Conservation (phyloP, 768 basidiomycete species). For the Phaeotremella skinneri region DNA sequence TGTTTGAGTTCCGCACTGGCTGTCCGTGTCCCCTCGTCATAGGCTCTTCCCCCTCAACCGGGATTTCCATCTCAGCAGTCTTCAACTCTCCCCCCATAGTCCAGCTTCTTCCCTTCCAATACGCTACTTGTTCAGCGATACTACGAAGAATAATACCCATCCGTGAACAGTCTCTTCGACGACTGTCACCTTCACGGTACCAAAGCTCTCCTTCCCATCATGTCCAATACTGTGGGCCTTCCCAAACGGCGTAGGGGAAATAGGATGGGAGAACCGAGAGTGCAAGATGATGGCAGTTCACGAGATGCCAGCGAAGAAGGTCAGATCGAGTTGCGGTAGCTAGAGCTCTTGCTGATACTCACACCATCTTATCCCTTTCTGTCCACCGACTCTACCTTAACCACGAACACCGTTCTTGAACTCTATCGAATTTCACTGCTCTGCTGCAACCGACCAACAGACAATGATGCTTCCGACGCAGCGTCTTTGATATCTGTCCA, state of each 20-base stretch:
- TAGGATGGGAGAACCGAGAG: slow-evolving; percentile 28
- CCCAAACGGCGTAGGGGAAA: slow-evolving; percentile 30
- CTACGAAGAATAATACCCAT: background rate
- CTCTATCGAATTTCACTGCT: background rate
- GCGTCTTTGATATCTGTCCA: slow-evolving; percentile 35
- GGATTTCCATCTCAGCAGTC: too few relatives aligned
- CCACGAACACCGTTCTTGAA: background rate
- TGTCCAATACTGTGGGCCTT: slow-evolving; percentile 14
- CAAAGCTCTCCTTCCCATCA: slow-evolving; percentile 4
- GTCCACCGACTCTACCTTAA: slow-evolving; percentile 6
- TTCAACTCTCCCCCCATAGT: too few relatives aligned
- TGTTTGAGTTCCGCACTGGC: too few relatives aligned
- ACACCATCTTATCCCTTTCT: slow-evolving; percentile 9
- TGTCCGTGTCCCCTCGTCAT: too few relatives aligned
- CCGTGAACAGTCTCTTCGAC: slow-evolving; percentile 8
- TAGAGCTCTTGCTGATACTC: background rate
- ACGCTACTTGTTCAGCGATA: too few relatives aligned
- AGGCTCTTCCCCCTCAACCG: too few relatives aligned
- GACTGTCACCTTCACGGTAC: background rate
- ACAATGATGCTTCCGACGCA: slow-evolving; percentile 42
- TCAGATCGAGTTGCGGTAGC: slow-evolving; percentile 21
- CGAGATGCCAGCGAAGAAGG: slow-evolving; percentile 53
- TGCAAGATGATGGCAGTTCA: slow-evolving; percentile 36
- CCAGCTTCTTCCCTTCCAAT: too few relatives aligned
- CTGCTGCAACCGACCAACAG: slow-evolving; percentile 10